Conservation (phyloP, 257 asterid species). For the Solanum stenotomum region DNA sequence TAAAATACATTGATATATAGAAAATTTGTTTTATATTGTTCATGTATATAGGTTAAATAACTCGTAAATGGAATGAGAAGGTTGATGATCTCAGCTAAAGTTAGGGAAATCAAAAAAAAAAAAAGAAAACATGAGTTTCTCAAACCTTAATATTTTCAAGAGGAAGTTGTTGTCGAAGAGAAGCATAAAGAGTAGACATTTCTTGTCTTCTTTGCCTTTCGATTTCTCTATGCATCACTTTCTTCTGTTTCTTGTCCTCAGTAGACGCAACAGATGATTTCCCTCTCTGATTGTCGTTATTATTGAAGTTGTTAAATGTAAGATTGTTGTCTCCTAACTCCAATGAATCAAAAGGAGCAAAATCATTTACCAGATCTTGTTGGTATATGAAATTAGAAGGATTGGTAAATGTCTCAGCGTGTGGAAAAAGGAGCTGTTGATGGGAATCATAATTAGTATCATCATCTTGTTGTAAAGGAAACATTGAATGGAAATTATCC, state of each 20-base stretch:
- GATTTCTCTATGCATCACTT: conserved; percentile 24
- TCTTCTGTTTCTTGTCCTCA: conserved; percentile 7
- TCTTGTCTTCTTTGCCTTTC: conserved; percentile 59
- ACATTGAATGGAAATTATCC: conserved; percentile 3
- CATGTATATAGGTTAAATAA: background rate
- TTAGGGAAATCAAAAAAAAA: background rate
- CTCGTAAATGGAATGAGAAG: background rate
- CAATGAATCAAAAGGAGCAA: background rate
- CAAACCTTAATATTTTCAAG: conserved; percentile 42
- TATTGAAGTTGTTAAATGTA: background rate
- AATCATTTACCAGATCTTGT: background rate
- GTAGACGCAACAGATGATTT: background rate
- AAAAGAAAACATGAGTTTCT: background rate
- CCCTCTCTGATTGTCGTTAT: background rate
- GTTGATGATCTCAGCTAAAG: background rate
- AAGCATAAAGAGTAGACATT: conserved; percentile 38
- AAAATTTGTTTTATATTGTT: background rate
- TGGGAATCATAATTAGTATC: background rate
- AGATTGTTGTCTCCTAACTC: background rate
- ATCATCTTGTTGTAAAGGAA: conserved; percentile 1
- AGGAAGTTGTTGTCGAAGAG: conserved; percentile 50
- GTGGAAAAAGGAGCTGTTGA: background rate
- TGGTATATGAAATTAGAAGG: background rate
- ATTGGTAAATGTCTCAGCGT: background rate
- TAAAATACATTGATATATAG: background rate